These are phyloP conservation scores for Solanum acaule DNA, from an alignment of 257 asterid species.

Conservation along the genomic window DNA sequence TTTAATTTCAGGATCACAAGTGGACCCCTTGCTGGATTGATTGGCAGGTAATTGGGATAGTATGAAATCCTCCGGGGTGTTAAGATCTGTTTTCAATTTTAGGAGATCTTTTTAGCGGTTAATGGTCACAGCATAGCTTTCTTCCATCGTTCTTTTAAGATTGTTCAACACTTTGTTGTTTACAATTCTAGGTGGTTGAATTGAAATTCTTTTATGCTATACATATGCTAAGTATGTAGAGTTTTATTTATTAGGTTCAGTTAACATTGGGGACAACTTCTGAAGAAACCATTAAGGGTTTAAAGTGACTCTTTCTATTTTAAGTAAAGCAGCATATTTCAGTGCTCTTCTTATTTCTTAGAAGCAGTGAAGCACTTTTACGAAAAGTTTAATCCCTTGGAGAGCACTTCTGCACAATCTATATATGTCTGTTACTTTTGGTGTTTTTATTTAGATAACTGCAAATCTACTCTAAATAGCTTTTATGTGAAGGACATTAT, in stretches of 20 bases:
- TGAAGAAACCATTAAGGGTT: background rate
- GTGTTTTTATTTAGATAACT: background rate
- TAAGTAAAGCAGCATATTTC: background rate
- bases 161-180: background rate
- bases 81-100: background rate
- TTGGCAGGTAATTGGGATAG: conserved; percentile 24
- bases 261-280: background rate
- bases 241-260: background rate
- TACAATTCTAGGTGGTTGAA: background rate
- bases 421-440: background rate
- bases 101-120: background rate
- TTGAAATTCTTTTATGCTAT: background rate
- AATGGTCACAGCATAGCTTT: background rate
- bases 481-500: background rate
- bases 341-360: background rate
- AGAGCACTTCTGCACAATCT: background rate
- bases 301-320: background rate
- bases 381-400: background rate
- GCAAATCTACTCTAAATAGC: background rate
- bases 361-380: background rate
- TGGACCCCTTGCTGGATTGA: conserved; percentile 94
- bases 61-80: background rate
- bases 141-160: background rate
- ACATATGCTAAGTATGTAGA: background rate
- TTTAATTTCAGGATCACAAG: conserved; percentile 69